These are phyloP conservation scores for Globisporangium paroecandrum DNA, from an alignment of 352 stramenopile genomes.

Conservation along the genomic window DNA sequence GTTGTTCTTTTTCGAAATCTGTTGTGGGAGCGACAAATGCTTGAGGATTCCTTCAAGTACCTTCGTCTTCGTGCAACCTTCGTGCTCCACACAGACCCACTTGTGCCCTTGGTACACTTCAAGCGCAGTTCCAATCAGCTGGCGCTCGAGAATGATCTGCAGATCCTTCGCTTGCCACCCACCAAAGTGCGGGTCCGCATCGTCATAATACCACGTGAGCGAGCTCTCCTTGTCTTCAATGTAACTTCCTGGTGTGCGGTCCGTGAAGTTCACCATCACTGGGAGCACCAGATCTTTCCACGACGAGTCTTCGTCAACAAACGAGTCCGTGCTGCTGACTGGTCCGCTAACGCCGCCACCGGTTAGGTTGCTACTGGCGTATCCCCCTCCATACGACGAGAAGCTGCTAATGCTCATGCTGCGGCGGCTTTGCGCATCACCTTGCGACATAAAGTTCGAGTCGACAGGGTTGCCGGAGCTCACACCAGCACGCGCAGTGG, in stretches of 20 bases:
- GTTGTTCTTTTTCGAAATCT: conserved; percentile 62
- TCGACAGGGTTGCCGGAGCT: conserved; percentile 31
- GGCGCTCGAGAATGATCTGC: conserved; percentile 86
- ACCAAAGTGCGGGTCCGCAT: conserved; percentile 83
- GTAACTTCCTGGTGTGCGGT: conserved; percentile 72
- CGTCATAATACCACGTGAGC: conserved; percentile 86
- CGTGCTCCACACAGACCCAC: conserved; percentile 79
- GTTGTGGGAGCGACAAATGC: conserved; percentile 60
- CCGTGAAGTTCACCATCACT: conserved; percentile 75
- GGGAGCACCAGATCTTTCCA: conserved; percentile 81
- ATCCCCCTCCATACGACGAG: conserved; percentile 27
- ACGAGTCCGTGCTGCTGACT: conserved; percentile 38
- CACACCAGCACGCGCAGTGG: conserved; percentile 29
- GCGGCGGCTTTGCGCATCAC: conserved; percentile 23
- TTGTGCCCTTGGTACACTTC: conserved; percentile 86
- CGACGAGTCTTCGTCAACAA: conserved; percentile 57
- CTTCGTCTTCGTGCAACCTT: conserved; percentile 74
- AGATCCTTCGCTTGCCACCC: conserved; percentile 88
- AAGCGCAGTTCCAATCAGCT: conserved; percentile 77
- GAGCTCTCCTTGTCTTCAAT: conserved; percentile 86
- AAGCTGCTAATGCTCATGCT: conserved; percentile 53
- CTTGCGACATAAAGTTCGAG: conserved; percentile 28
- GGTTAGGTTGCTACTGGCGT: conserved; percentile 12
- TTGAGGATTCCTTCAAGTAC: conserved; percentile 75
- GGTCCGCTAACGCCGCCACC: conserved; percentile 21